These are phyloP conservation scores for Trametes pubescens DNA, from an alignment of 1,284 basidiomycete species.

Conservation along the genomic window DNA sequence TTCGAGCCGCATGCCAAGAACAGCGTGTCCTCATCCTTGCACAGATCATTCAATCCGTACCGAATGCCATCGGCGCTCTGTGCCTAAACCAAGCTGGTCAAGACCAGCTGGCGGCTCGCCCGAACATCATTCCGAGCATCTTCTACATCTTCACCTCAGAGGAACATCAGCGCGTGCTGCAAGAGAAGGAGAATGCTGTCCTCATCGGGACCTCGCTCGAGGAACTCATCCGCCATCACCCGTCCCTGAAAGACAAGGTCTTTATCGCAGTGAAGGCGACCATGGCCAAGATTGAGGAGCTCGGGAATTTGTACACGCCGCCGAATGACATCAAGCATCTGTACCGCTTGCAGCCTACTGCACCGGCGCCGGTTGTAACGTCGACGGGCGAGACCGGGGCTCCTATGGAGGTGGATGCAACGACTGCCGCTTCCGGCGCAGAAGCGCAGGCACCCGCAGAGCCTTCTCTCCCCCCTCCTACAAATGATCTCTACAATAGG, in stretches of 20 bases:
- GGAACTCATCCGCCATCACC: slow-evolving; percentile 97
- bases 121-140: slow-evolving; percentile 84
- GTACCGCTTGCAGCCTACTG: slow-evolving; percentile 60
- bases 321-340: slow-evolving; percentile 68
- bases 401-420: slow-evolving; percentile 55
- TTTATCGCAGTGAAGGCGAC: slow-evolving; percentile 79
- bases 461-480: slow-evolving; percentile 8
- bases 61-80: slow-evolving; percentile 96
- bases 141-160: slow-evolving; percentile 90
- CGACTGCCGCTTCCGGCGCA: slow-evolving; percentile 2
- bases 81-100: slow-evolving; percentile 95
- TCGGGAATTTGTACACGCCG: slow-evolving; percentile 69
- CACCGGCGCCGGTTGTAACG: slow-evolving; percentile 41
- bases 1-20: background rate
- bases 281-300: slow-evolving; percentile 75
- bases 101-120: slow-evolving; percentile 79
- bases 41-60: slow-evolving; percentile 90
- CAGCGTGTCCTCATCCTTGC: slow-evolving; percentile 12
- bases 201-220: slow-evolving; percentile 91
- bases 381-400: slow-evolving; percentile 47
- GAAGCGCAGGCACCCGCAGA: slow-evolving; percentile 16
- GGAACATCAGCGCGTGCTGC: slow-evolving; percentile 84
- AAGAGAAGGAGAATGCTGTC: slow-evolving; percentile 93
- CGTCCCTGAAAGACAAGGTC: slow-evolving; percentile 82
- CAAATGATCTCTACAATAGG: slow-evolving; percentile 53